phyloP scores from a whole-genome alignment of 805 yeast species.

The Brettanomyces sp. region DNA sequence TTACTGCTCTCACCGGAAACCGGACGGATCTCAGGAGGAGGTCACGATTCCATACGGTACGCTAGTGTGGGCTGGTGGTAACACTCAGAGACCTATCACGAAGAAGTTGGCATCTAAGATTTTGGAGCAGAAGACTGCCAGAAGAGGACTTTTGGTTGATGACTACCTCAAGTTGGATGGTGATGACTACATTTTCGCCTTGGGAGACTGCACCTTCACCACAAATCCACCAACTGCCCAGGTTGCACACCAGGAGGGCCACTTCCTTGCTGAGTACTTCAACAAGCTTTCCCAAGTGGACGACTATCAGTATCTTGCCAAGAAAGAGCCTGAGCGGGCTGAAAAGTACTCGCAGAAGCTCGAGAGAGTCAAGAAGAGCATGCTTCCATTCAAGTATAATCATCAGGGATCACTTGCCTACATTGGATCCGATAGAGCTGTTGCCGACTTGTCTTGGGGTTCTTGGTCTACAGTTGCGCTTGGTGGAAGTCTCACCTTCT shows the following conservation, averaged over 20 bases:
- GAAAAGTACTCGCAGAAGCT: constrained; percentile 31
- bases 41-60: constrained; percentile 76
- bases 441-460: constrained; percentile 79
- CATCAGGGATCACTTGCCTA: constrained; percentile 93
- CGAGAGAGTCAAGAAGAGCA: constrained; percentile 30
- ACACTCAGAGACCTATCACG: constrained; percentile 75
- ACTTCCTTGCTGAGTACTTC: constrained; percentile 66
- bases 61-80: constrained; percentile 97
- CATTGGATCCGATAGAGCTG: constrained; percentile 88
- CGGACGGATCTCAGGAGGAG: constrained; percentile 55
- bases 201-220: constrained; percentile 92
- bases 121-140: constrained; percentile 71
- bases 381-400: constrained; percentile 61
- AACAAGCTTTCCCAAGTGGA: constrained; percentile 56
- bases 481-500: constrained; percentile 80
- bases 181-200: constrained; percentile 68
- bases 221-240: constrained; percentile 95
- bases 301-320: constrained; percentile 37
- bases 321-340: constrained; percentile 28
- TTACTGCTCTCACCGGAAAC: constrained; percentile 56
- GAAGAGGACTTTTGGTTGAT: constrained; percentile 84
- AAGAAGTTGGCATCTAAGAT: constrained; percentile 57
- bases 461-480: constrained; percentile 71
- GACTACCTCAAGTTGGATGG: constrained; percentile 80
- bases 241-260: constrained; percentile 93